These are phyloP conservation scores for Umbellularia californica DNA, from an alignment of 164 flowering plant genomes.

Conservation along the genomic window DNA sequence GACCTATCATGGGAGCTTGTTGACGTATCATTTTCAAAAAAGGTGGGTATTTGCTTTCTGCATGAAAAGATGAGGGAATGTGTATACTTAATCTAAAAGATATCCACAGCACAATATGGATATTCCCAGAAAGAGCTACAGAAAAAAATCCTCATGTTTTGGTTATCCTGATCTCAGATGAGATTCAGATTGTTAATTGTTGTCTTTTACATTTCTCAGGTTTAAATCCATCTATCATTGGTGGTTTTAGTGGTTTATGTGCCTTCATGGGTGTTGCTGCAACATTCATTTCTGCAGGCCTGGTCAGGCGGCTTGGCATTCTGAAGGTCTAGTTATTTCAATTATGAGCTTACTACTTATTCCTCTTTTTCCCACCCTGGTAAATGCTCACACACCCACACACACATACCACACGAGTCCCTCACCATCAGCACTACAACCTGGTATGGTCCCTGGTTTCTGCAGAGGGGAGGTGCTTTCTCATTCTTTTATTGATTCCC, in stretches of 20 bases:
- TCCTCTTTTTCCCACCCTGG: background rate
- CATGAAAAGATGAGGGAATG: background rate
- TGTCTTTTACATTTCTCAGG: conserved; percentile 41
- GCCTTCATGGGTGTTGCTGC: conserved; percentile 98
- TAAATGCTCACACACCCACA: too few species aligned
- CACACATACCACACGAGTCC: too few species aligned
- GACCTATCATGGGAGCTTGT: background rate
- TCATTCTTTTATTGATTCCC: background rate
- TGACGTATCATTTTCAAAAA: background rate
- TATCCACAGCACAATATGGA: background rate
- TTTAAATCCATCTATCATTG: conserved; percentile 81
- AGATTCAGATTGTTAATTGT: background rate
- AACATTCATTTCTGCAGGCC: conserved; percentile 77
- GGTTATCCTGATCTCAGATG: background rate
- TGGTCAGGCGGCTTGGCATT: conserved; percentile 75
- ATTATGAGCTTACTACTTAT: background rate
- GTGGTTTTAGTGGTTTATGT: conserved; percentile 92
- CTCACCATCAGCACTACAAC: too few species aligned
- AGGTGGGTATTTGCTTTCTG: background rate
- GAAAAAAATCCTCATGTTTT: too few species aligned
- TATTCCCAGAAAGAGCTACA: background rate
- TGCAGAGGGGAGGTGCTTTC: background rate
- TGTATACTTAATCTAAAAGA: background rate
- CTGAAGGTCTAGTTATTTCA: conserved; percentile 58
- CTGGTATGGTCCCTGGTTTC: too few species aligned